These are phyloP conservation scores for Patellaria atrata DNA, from an alignment of 495 filamentous ascomycete genomes.

Conservation along the genomic window DNA sequence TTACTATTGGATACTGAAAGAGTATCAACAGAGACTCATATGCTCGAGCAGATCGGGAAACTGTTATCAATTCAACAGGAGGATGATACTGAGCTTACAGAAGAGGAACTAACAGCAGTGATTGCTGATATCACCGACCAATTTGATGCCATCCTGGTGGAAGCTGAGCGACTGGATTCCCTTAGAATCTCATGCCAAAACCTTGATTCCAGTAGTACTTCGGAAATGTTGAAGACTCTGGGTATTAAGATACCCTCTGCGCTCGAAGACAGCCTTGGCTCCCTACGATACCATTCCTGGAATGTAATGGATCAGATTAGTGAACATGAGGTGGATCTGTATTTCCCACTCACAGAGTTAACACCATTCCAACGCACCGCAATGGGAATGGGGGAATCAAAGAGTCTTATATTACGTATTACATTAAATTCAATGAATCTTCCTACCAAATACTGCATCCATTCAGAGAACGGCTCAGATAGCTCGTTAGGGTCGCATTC, in stretches of 20 bases:
- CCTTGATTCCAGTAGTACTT: slow-evolving; percentile 11
- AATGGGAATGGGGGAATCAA: slow-evolving; percentile 8
- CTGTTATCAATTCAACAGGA: too few relatives aligned
- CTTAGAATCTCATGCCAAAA: slow-evolving; percentile 8
- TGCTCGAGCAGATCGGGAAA: too few relatives aligned
- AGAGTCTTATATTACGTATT: too few relatives aligned
- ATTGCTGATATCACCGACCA: too few relatives aligned
- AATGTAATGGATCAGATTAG: slow-evolving; percentile 14
- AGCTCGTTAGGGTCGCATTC: too few relatives aligned
- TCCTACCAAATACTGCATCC: too few relatives aligned
- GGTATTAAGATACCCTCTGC: slow-evolving; percentile 10
- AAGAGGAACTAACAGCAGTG: too few relatives aligned
- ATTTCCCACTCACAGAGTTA: slow-evolving; percentile 13
- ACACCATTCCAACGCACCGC: slow-evolving; percentile 9
- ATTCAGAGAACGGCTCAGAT: too few relatives aligned
- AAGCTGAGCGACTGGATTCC: slow-evolving; percentile 7
- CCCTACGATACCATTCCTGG: slow-evolving; percentile 7
- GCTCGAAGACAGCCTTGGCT: slow-evolving; percentile 15
- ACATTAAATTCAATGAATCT: too few relatives aligned
- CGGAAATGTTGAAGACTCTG: slow-evolving; percentile 8
- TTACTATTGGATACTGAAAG: too few relatives aligned
- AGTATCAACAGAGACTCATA: too few relatives aligned
- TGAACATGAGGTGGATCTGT: slow-evolving; percentile 15
- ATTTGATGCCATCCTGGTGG: slow-evolving; percentile 7
- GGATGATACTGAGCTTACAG: too few relatives aligned